Percentiles rank a stretch among this genome's conserved stretches.
phyloP scores from a whole-genome alignment of 2,329 filamentous ascomycete genomes.

The Aspergillus intermedius region DNA sequence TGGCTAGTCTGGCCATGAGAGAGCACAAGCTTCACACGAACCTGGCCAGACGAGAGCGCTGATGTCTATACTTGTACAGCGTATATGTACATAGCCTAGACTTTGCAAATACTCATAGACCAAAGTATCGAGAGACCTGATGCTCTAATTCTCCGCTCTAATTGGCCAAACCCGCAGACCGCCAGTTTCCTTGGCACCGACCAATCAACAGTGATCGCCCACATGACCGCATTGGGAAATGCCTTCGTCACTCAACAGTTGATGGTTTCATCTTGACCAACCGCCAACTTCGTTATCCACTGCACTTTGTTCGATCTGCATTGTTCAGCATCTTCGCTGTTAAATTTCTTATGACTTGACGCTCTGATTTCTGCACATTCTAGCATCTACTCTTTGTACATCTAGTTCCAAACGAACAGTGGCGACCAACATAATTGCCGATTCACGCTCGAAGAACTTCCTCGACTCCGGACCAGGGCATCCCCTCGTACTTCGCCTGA shows the following conservation, averaged over 20 bases:
- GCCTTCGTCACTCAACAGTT: not conserved
- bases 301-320: not conserved
- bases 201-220: not conserved
- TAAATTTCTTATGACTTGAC: too few relatives aligned
- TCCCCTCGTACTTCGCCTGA: too few relatives aligned
- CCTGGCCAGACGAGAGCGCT: slow-evolving; percentile 39
- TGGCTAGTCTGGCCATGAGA: slow-evolving; percentile 62
- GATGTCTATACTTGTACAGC: not conserved
- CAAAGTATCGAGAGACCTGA: not conserved
- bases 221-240: not conserved
- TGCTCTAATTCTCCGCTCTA: not conserved
- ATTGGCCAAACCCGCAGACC: slow-evolving; percentile 3
- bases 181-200: not conserved
- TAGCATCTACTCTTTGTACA: too few relatives aligned
- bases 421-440: not conserved
- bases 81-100: not conserved
- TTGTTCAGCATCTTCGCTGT: not conserved
- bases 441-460: not conserved
- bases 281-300: not conserved
- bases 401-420: not conserved
- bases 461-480: not conserved
- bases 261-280: not conserved
- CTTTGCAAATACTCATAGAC: not conserved
- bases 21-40: slow-evolving; percentile 73
- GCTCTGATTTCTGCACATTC: too few relatives aligned